Evolutionary conservation across 306 rosid species (phyloP), one percentile per base, ranked within the genome.

Genomic region (Pachyrhizus erosus): DNA sequence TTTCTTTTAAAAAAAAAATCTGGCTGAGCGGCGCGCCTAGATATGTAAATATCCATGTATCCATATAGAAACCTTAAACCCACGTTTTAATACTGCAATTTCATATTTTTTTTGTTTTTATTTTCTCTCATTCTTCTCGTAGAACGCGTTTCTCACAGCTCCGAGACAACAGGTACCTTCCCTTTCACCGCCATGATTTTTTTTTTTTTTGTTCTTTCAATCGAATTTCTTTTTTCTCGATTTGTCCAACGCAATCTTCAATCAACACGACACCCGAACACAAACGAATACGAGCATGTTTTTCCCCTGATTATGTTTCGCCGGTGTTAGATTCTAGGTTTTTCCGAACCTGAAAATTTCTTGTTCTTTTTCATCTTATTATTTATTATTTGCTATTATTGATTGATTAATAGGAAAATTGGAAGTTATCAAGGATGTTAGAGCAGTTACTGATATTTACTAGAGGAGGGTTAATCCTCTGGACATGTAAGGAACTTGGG

Each of bases 381-480:
- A 73, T 31, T 73, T 13, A 72, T 29, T 46, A 1, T 24, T 26
- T 15, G 61, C 26, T 27, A 17, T 0, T 23, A 12, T 58, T 51
- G 24, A 11, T 54, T 49, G 15, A 55, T 39, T 1, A 51, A 68
- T 87, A 91, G 94, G 89, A 81, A 31, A 48, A 70, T 70, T 69
- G 77, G 6, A 70, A 27, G 65, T 14, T 26, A 70, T 74, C 76
- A 66, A 86, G 84, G 87, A 93, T 93, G 98, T 83, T 93, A 90
- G 98, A 93, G 82, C 94, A 93, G 54, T 84, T 93, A 78, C 88
- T 93, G 75, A 93, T 93, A 70, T 93, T 91, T 81, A 93, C 98
- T 21, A 90, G 98, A 83, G 97, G 98, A 52, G 98, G 97, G 70
- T 87, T 93, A 76, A 93, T 91, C 90, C 94, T 93, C 71, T 93